Base-by-base conservation (phyloP, 495 filamentous ascomycete species). In the Chaetomium fimeti region DNA sequence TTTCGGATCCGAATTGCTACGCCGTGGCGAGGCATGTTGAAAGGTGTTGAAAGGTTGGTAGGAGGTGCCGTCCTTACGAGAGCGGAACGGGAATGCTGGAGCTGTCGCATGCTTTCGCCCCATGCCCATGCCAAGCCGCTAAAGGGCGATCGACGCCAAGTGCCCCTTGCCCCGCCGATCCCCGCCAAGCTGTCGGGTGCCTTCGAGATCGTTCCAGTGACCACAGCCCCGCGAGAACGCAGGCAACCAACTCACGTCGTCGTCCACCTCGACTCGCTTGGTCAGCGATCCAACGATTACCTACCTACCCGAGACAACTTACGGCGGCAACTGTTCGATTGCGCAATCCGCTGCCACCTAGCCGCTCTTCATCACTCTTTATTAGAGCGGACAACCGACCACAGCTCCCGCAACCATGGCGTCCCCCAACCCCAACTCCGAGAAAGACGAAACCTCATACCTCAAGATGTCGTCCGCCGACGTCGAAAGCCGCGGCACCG, bases 401-500 rank as follows among this genome's bases (percentile, higher is more conserved):
- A 20, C 60, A n/a, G n/a, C 60, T 51, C 66, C 59, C 61, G 66
- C 62, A 61, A 75, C 45, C 24, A 83, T 82, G 80, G 71, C 81
- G 12, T 72, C 77, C 51, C 72, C 75, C 64, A 69, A 71, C 18
- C 63, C 71, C 28, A 67, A 77, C 66, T 60, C 67, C 62, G 70
- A n/a, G n/a, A n/a, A n/a, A n/a, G n/a, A 71, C 63, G 72, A 83
- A 32, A 80, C 77, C 29, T 78, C 76, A 68, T 83, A 81, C 78
- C 66, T 80, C 70, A 74, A 78, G 52, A 82, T 82, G 79, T 42
- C 75, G 59, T 66, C 76, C 68, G 86, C 74, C 62, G 74, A 74
- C 72, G 87, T 88, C 77, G 82, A 88, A 69, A 58, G 77, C 71
- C 89, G 93, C 75, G 85, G 89, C 49, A 89, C 78, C 71, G 91